These are phyloP conservation scores for Calonectria ilicicola DNA, from an alignment of 2,329 filamentous ascomycete genomes.

Conservation along the genomic window DNA sequence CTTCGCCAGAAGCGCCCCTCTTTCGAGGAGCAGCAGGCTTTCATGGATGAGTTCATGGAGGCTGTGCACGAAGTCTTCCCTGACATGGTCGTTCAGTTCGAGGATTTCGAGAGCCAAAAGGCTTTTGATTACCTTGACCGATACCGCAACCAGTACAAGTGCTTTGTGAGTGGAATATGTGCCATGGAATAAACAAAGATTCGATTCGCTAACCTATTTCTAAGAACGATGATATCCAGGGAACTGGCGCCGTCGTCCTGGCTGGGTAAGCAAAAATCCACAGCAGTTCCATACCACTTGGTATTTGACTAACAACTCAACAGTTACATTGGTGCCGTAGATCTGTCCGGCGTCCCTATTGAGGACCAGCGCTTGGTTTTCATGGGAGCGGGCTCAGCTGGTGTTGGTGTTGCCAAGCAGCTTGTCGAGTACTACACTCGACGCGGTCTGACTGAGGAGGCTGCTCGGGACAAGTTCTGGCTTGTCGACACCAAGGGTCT, in stretches of 20 bases:
- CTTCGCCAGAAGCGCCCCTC: slow-evolving; percentile 85
- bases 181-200: background rate
- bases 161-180: slow-evolving; percentile 68
- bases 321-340: slow-evolving; percentile 78
- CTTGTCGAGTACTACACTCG: slow-evolving; percentile 97
- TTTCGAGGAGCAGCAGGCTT: slow-evolving; percentile 83
- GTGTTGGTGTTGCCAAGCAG: slow-evolving; percentile 97
- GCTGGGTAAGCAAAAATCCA: slow-evolving; percentile 70
- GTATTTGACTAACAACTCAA: slow-evolving; percentile 65
- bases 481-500: slow-evolving; percentile 97
- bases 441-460: slow-evolving; percentile 88
- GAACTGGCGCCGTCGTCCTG: slow-evolving; percentile 94
- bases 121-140: slow-evolving; percentile 94
- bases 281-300: slow-evolving; percentile 12
- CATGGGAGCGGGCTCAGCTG: slow-evolving; percentile 94
- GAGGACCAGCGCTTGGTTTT: slow-evolving; percentile 96
- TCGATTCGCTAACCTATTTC: slow-evolving; percentile 30
- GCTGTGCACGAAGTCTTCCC: slow-evolving; percentile 82
- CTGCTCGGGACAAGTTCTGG: slow-evolving; percentile 93
- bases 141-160: slow-evolving; percentile 89
- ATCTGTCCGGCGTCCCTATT: slow-evolving; percentile 84
- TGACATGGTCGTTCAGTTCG: slow-evolving; percentile 86
- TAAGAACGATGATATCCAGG: slow-evolving; percentile 94
- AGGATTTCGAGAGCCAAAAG: slow-evolving; percentile 94
- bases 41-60: slow-evolving; percentile 97